Evolutionary conservation across 805 yeast genomes (phyloP).

Genomic region (Saccharomycopsis malanga): DNA sequence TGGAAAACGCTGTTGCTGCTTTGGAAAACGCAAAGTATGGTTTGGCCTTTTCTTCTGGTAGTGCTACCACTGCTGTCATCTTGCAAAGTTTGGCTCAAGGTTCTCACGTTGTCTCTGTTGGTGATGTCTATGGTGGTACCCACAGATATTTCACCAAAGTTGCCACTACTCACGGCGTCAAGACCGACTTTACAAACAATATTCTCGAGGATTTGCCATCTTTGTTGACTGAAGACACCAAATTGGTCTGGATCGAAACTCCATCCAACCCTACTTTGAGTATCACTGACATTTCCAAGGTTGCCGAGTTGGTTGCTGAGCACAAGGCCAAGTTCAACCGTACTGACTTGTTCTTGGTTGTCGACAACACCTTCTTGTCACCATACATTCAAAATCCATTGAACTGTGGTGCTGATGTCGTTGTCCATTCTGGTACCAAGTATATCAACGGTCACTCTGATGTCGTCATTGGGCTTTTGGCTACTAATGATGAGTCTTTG

Average conservation of each 20-base stretch:
- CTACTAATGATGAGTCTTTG: conserved; percentile 54
- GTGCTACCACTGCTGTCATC: conserved; percentile 74
- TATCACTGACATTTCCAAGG: conserved; percentile 65
- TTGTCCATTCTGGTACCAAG: conserved; percentile 84
- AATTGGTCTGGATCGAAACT: conserved; percentile 79
- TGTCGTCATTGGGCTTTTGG: conserved; percentile 80
- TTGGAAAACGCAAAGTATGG: conserved; percentile 72
- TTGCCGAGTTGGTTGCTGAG: conserved; percentile 45
- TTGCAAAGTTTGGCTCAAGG: conserved; percentile 67
- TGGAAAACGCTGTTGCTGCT: conserved; percentile 73
- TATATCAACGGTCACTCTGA: conserved; percentile 91
- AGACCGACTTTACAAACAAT: conserved; percentile 58
- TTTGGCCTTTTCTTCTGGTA: conserved; percentile 77
- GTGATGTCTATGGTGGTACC: conserved; percentile 89
- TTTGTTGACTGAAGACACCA: conserved; percentile 55
- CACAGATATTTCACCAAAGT: conserved; percentile 86
- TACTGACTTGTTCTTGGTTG: conserved; percentile 56
- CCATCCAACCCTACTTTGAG: conserved; percentile 85
- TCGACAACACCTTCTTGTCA: conserved; percentile 83
- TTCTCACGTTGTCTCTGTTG: conserved; percentile 69
- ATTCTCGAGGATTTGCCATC: conserved; percentile 51
- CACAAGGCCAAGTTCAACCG: conserved; percentile 34
- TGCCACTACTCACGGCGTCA: conserved; percentile 72
- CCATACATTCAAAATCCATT: conserved; percentile 86
- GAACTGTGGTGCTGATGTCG: conserved; percentile 76